Conservation (phyloP, 768 basidiomycete species). For the Pleurotus tuoliensis region DNA sequence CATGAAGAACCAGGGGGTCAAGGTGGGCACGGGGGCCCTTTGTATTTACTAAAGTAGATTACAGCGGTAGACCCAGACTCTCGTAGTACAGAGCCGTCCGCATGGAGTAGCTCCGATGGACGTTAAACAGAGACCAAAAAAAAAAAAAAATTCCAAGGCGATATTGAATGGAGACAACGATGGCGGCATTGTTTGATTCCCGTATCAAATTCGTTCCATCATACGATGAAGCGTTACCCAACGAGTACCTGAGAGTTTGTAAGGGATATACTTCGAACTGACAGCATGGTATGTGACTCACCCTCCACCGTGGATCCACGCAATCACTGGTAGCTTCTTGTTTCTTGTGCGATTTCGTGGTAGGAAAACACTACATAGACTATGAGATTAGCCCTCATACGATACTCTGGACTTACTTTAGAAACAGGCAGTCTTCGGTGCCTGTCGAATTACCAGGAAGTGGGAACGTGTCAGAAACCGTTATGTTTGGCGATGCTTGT, state of each 20-base stretch:
- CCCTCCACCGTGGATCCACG: constrained; percentile 11
- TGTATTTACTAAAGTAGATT: no score
- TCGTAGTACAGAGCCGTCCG: no score
- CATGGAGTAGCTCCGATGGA: no score
- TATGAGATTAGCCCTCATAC: neutral
- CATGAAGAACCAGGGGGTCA: no score
- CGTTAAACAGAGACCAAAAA: no score
- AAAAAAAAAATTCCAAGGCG: constrained; percentile 23
- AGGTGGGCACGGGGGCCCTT: no score
- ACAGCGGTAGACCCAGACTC: no score
- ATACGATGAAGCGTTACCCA: constrained; percentile 6
- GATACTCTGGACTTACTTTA: constrained; percentile 24
- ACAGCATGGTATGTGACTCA: neutral
- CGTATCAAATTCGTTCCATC: constrained; percentile 5
- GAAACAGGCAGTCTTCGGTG: constrained; percentile 38
- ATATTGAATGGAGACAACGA: constrained; percentile 39
- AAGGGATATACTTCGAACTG: neutral
- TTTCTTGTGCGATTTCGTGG: constrained; percentile 23
- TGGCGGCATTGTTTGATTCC: constrained; percentile 16
- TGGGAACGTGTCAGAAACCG: constrained; percentile 29
- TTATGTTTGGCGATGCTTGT: constrained; percentile 20
- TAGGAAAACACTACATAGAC: constrained; percentile 23
- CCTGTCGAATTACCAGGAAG: neutral
- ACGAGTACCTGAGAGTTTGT: neutral
- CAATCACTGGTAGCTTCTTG: constrained; percentile 16